Evolutionary conservation across 345 rosid species (phyloP), one percentile per base, ranked within the genome.

Genomic region (Linum trigynum): DNA sequence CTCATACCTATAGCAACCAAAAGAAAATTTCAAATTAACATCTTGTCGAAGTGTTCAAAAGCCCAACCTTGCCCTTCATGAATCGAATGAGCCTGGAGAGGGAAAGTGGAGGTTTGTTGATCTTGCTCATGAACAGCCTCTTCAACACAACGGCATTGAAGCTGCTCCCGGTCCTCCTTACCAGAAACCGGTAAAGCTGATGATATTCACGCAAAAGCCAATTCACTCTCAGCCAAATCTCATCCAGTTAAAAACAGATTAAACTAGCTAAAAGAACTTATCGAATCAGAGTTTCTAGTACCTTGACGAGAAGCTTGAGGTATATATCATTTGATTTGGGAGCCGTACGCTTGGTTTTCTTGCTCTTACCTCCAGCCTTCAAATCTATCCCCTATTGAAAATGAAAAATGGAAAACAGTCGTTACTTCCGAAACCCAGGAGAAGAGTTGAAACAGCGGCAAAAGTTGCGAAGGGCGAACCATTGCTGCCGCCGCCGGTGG

Each of bases 101-200:
- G 32, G 98, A 95, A 2, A 91, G 82, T 0, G 97, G 94, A 10
- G 98, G 72, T 79, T 91, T 89, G 85, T 95, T 89, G 62, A 78
- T 85, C 78, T 86, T 95, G 82, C 98, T 89, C 99, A 91, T 95
- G 69, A 95, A 91, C 64, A 95, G 73, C 69, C 99, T 84, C 87
- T 91, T 89, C 83, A 95, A 68, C 17, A 95, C 83, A 79, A 95
- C 99, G 0, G 84, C 88, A 78, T 87, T 87, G 88, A 95, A 95
- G 73, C 80, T 87, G 84, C 98, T 95, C 5, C 82, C 79, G 0
- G 97, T 89, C 67, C 99, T 89, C 78, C 99, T 81, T 15, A 87
- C 97, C 15, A 95, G 73, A 80, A 95, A 91, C 38, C 91, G 81
- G 72, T 91, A 91, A 64, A 91, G 78, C 98, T 95, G 72, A 58